These are phyloP conservation scores for Cladophialophora chaetospira DNA, from an alignment of 2,329 filamentous ascomycete species.

Conservation along the genomic window DNA sequence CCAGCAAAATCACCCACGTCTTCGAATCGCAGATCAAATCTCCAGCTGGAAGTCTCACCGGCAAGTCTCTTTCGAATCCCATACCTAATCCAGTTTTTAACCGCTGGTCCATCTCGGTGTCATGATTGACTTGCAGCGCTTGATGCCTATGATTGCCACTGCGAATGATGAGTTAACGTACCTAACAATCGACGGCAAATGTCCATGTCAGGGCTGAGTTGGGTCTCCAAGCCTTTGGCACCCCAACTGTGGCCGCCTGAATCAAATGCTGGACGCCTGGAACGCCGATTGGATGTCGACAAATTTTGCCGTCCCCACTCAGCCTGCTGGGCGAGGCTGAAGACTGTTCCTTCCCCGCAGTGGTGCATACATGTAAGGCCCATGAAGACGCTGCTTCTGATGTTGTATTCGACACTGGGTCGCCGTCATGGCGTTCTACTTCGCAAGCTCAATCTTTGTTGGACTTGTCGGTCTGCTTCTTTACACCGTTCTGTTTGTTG, in stretches of 20 bases:
- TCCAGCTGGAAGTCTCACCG: too few relatives aligned
- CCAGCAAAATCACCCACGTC: too few relatives aligned
- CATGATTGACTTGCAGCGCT: too few relatives aligned
- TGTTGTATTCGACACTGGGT: neutral
- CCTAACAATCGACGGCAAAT: too few relatives aligned
- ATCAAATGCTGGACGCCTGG: neutral
- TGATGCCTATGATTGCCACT: too few relatives aligned
- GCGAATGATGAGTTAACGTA: too few relatives aligned
- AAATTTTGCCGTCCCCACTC: slow-evolving; percentile 1
- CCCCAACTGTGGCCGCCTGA: neutral
- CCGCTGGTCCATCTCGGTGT: too few relatives aligned
- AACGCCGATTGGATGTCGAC: neutral
- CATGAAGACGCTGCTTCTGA: neutral
- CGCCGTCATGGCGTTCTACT: neutral
- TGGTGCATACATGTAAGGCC: too few relatives aligned
- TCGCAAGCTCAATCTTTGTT: slow-evolving; percentile 32
- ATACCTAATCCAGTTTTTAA: too few relatives aligned
- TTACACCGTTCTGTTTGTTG: neutral
- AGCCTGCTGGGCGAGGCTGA: neutral
- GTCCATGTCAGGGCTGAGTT: neutral
- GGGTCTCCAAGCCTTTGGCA: neutral
- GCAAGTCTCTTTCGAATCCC: too few relatives aligned
- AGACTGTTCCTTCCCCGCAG: neutral
- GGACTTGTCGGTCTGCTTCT: slow-evolving; percentile 27
- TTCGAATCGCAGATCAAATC: too few relatives aligned